Base-by-base conservation (phyloP, 2,329 filamentous ascomycete genomes). In the Aspergillus bombycis region DNA sequence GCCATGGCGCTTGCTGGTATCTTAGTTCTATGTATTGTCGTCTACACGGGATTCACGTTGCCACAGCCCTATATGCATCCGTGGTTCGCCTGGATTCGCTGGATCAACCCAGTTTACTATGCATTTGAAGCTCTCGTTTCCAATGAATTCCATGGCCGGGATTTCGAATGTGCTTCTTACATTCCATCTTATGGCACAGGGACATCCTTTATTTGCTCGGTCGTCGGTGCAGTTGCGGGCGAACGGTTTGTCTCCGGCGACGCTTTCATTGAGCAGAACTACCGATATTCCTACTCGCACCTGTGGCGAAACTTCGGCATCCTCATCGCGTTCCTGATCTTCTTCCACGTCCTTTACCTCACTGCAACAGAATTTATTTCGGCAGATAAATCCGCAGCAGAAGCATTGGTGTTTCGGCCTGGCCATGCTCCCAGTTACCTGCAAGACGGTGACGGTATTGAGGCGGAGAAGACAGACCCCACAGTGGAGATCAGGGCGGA, bases 51-150 rank as follows among this genome's bases (percentile, higher is more conserved):
- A 9, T 80, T 80, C 61, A 72, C 72, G 1, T 70, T 79, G 8
- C 77, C 77, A 1, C 65, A 69, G 2, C 68, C 63, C 4, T 65
- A 93, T 77, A 94, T 92, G 89, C 84, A 89, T 8, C 85, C 80
- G 1, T 96, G 92, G 91, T 89, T 89, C 70, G 83, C 87, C 62
- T 95, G 92, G 92, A 86, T 95, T 59, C 89, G 89, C 73, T 93
- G 91, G 74, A 79, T 94, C 36, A 89, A 94, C 64, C 91, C 91
- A 9, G 83, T 94, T 6, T 86, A 86, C 1, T 95, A 94, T 67
- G 87, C 88, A 0, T 95, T 94, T 70, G 91, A 95, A 74, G 81
- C 88, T 0, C 82, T 96, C 23, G 89, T 94, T 83, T 84, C 91
- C 67, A 95, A 95, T 77, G 92, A 96, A 76, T 95, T 95, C 67